These are phyloP conservation scores for Escovopsis weberi DNA, from an alignment of 2,329 filamentous ascomycete genomes.

Conservation along the genomic window DNA sequence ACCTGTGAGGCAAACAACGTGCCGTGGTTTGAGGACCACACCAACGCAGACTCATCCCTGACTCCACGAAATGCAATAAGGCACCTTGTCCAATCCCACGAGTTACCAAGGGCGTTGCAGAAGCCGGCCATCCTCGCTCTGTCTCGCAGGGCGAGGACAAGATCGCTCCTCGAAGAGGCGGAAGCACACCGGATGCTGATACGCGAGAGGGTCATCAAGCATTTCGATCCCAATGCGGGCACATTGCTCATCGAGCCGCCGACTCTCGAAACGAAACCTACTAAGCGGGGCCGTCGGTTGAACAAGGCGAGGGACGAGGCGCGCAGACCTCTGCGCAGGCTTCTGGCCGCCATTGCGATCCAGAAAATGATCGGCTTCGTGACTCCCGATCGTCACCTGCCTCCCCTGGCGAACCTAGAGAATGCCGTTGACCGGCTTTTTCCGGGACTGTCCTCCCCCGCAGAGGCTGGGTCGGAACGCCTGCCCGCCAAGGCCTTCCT, in stretches of 20 bases:
- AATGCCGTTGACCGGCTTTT: slow-evolving; percentile 33
- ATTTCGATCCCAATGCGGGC: slow-evolving; percentile 33
- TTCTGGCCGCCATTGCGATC: slow-evolving; percentile 31
- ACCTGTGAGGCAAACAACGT: slow-evolving; percentile 57
- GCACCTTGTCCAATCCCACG: slow-evolving; percentile 41
- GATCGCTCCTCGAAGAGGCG: slow-evolving; percentile 28
- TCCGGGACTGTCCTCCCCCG: slow-evolving; percentile 23
- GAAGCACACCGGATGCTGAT: slow-evolving; percentile 42
- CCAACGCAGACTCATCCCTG: slow-evolving; percentile 63
- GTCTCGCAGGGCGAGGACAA: slow-evolving; percentile 34
- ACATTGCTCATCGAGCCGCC: slow-evolving; percentile 34
- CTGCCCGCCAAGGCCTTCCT: slow-evolving; percentile 25
- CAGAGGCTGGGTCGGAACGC: background rate
- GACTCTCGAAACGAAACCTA: slow-evolving; percentile 8
- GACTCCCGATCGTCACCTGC: slow-evolving; percentile 31
- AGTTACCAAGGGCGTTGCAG: slow-evolving; percentile 56
- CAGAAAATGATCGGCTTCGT: slow-evolving; percentile 35
- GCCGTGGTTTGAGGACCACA: slow-evolving; percentile 71
- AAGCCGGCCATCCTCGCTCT: slow-evolving; percentile 49
- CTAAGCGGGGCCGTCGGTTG: slow-evolving; percentile 9
- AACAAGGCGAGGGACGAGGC: slow-evolving; percentile 11
- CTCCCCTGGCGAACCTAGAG: slow-evolving; percentile 28
- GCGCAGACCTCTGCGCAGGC: slow-evolving; percentile 22
- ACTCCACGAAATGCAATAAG: slow-evolving; percentile 74
- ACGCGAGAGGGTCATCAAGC: slow-evolving; percentile 28